A percentile compares a stretch with the other conserved stretches of the same genome.
These are phyloP conservation scores for Termitomyces sp. DNA, from an alignment of 768 basidiomycete genomes.

Conservation along the genomic window DNA sequence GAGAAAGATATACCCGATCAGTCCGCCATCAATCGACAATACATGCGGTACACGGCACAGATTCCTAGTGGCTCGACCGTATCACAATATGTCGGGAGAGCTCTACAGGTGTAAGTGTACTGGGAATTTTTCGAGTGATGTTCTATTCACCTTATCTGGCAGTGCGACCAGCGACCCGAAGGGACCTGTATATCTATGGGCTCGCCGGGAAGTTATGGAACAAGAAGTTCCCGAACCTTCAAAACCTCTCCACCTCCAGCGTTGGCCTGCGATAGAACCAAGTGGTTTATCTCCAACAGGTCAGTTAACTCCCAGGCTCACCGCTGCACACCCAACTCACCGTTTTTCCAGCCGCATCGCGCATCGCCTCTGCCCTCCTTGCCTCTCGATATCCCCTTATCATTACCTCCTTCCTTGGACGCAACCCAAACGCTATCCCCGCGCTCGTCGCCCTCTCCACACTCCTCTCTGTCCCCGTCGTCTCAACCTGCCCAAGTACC, in stretches of 20 bases:
- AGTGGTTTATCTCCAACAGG: conserved; percentile 40
- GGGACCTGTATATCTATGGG: conserved; percentile 75
- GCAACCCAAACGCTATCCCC: conserved; percentile 44
- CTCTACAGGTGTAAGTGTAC: conserved; percentile 57
- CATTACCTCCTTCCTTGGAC: conserved; percentile 60
- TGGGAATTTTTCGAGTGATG: neutral
- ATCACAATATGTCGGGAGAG: conserved; percentile 48
- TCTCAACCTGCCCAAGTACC: conserved; percentile 44
- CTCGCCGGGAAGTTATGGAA: conserved; percentile 67
- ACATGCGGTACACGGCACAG: conserved; percentile 67
- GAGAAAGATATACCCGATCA: conserved; percentile 68
- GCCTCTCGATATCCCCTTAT: conserved; percentile 55
- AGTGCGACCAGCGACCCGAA: conserved; percentile 70
- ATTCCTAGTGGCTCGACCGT: conserved; percentile 52
- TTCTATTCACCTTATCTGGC: neutral
- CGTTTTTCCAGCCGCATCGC: conserved; percentile 24
- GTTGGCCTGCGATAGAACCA: conserved; percentile 54
- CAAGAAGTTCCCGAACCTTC: conserved; percentile 46
- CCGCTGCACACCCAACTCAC: neutral
- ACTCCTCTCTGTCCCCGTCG: conserved; percentile 52
- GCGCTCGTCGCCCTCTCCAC: conserved; percentile 46
- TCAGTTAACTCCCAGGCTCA: conserved; percentile 8
- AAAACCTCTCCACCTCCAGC: conserved; percentile 20
- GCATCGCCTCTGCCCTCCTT: conserved; percentile 47
- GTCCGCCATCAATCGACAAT: conserved; percentile 65